Conservation (phyloP, 2,329 filamentous ascomycete genomes). For the Penicillium oxalicum region DNA sequence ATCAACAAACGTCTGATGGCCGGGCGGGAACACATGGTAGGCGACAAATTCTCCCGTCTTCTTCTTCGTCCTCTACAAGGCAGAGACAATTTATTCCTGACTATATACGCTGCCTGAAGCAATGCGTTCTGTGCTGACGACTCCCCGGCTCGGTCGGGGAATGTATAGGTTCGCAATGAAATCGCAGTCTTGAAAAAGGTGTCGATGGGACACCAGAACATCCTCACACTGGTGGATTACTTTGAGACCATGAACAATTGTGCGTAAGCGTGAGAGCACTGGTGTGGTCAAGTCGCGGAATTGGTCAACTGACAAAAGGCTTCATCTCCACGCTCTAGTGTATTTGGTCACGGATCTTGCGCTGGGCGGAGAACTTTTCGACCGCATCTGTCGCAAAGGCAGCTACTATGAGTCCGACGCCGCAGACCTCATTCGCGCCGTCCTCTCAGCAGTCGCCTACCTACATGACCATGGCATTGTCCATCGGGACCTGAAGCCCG, state of each 20-base stretch:
- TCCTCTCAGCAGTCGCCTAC: constrained; percentile 94
- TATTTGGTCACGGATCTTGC: constrained; percentile 97
- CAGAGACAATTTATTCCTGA: too few relatives aligned
- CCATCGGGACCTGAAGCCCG: constrained; percentile 93
- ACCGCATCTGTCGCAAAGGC: constrained; percentile 96
- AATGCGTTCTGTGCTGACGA: constrained; percentile 7
- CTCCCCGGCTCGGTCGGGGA: neutral
- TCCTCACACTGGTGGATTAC: constrained; percentile 94
- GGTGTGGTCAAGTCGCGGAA: neutral
- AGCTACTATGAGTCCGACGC: constrained; percentile 98
- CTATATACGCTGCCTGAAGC: neutral
- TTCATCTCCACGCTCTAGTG: constrained; percentile 44
- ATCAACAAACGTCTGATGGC: constrained; percentile 99
- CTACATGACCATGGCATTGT: constrained; percentile 98
- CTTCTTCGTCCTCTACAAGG: neutral
- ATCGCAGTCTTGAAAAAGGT: constrained; percentile 95
- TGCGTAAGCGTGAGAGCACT: constrained; percentile 32
- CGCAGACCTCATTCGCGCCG: constrained; percentile 88
- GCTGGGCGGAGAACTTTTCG: constrained; percentile 92
- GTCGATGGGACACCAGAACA: constrained; percentile 99
- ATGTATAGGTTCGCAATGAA: constrained; percentile 78
- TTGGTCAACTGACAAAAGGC: neutral
- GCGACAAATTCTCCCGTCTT: neutral
- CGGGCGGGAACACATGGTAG: constrained; percentile 96
- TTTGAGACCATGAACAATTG: constrained; percentile 99